These are phyloP conservation scores for Pseudotulostoma volvatum DNA, from an alignment of 495 filamentous ascomycete genomes.

Conservation along the genomic window DNA sequence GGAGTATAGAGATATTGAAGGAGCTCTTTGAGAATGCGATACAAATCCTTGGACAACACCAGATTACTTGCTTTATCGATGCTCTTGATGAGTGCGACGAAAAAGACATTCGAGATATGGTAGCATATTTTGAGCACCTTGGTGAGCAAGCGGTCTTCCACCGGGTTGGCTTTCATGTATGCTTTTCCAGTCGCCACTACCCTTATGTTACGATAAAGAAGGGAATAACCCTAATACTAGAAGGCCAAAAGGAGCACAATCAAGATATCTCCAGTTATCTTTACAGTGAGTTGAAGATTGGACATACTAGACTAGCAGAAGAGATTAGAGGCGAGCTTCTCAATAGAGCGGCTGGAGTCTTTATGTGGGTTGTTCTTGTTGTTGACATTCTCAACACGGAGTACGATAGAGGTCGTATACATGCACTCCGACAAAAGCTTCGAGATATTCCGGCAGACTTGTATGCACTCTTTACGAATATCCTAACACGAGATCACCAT, in stretches of 20 bases:
- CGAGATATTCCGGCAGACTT: conserved; percentile 18
- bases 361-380: conserved; percentile 35
- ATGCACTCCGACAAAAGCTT: conserved; percentile 12
- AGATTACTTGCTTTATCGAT: conserved; percentile 22
- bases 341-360: conserved; percentile 26
- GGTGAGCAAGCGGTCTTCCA: conserved; percentile 7
- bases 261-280: conserved; percentile 14
- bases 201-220: conserved; percentile 24
- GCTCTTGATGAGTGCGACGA: conserved; percentile 27
- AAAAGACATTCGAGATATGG: conserved; percentile 19
- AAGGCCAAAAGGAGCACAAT: conserved; percentile 15
- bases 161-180: conserved; percentile 14
- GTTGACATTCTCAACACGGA: conserved; percentile 29
- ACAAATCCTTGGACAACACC: conserved; percentile 8
- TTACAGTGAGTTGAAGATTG: conserved; percentile 9
- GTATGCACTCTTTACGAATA: conserved; percentile 22
- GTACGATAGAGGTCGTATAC: conserved; percentile 10
- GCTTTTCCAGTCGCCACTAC: conserved; percentile 36
- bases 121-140: conserved; percentile 23
- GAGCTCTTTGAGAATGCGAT: conserved; percentile 9
- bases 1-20: conserved; percentile 8
- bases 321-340: conserved; percentile 15
- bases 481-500: conserved; percentile 15
- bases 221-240: conserved; percentile 16
- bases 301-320: conserved; percentile 4